phyloP scores from a whole-genome alignment of 306 rosid species.

The Leucaena leucocephala region DNA sequence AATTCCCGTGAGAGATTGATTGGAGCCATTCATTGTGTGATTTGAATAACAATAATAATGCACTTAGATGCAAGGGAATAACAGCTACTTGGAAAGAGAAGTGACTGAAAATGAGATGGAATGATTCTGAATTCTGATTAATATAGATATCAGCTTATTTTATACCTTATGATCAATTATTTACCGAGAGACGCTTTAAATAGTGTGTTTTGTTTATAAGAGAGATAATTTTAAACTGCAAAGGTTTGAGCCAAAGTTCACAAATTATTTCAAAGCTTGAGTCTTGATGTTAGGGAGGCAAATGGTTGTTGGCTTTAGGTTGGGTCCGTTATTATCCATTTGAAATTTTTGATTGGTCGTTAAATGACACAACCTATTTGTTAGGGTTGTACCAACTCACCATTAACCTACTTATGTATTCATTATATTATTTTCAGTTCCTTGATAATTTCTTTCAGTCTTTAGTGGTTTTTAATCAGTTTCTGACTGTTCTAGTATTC shows the following conservation, averaged over 20 bases:
- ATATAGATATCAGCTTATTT: neutral
- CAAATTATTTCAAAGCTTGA: neutral
- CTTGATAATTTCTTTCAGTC: neutral
- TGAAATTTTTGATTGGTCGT: neutral
- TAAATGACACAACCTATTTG: neutral
- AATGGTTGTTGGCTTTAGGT: neutral
- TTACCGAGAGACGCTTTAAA: neutral
- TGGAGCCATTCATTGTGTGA: neutral
- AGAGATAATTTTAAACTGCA: no score
- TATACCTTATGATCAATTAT: no score
- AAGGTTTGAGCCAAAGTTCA: no score
- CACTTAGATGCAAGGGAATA: neutral
- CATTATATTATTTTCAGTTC: neutral
- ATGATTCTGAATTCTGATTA: constrained; percentile 1
- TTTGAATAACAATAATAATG: neutral
- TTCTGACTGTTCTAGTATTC: neutral
- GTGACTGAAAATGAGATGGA: neutral
- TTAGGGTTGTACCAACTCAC: neutral
- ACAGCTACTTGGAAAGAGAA: neutral
- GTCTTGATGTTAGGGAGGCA: neutral
- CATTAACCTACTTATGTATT: neutral
- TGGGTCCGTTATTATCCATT: neutral
- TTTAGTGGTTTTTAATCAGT: neutral
- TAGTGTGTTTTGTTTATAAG: no score
- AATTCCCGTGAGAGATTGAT: neutral